Percentiles rank a stretch among this genome's conserved stretches.
These are phyloP conservation scores for Flueggea neowawraea DNA, from an alignment of 441 rosid genomes.

Conservation along the genomic window DNA sequence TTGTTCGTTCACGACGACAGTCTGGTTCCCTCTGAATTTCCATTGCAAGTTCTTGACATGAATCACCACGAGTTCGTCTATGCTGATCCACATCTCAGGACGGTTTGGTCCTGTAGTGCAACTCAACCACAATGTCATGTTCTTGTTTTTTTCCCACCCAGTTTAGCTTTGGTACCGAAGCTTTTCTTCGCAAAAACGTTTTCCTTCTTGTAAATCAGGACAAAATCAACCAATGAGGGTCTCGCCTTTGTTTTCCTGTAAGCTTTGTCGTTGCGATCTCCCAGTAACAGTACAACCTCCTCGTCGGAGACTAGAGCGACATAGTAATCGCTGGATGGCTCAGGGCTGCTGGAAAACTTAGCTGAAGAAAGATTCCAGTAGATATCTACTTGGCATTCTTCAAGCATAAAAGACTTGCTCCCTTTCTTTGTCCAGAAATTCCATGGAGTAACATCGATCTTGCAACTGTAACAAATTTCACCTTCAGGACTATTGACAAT, in stretches of 20 bases:
- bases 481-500: constrained; percentile 20
- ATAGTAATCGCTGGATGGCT: constrained; percentile 22
- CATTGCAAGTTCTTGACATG: constrained; percentile 31
- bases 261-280: constrained; percentile 26
- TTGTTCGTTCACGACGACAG: constrained; percentile 23
- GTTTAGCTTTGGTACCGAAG: constrained; percentile 23
- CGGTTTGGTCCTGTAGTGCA: constrained; percentile 22
- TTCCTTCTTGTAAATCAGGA: constrained; percentile 20
- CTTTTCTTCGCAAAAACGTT: constrained; percentile 27
- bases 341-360: constrained; percentile 26
- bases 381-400: constrained; percentile 24
- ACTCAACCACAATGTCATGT: constrained; percentile 25
- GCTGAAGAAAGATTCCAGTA: constrained; percentile 31
- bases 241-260: constrained; percentile 28
- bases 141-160: constrained; percentile 22
- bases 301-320: constrained; percentile 27
- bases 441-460: constrained; percentile 34
- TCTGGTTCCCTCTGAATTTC: constrained; percentile 35
- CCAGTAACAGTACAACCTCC: constrained; percentile 25
- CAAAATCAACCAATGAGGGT: constrained; percentile 21
- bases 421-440: constrained; percentile 33
- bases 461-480: constrained; percentile 9
- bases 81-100: constrained; percentile 38
- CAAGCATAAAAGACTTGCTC: constrained; percentile 23
- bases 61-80: constrained; percentile 26